Base-by-base conservation (phyloP, 441 rosid species). In the Kokia cookei region DNA sequence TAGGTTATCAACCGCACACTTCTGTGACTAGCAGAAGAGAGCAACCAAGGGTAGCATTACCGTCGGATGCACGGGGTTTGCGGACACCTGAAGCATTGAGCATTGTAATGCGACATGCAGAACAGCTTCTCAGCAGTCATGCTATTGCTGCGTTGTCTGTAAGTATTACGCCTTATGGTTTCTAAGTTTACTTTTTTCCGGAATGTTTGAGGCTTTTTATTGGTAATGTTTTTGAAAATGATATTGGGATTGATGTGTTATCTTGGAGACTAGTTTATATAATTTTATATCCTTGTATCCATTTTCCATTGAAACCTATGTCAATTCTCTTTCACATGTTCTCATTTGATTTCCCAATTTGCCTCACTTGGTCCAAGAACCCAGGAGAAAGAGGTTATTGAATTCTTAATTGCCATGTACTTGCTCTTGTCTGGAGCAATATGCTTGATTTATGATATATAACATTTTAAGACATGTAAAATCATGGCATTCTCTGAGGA, bases 51-150 rank as follows among this genome's bases (percentile, higher is more conserved):
- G 77, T 74, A 47, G 93, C 85, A 59, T 80, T 88, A 77, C 92
- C 95, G 64, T 76, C 86, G 29, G 84, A 77, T 78, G 83, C 78
- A 53, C 86, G 64, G 65, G 92, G 94, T 65, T 63, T 84, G 77
- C 89, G 92, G 42, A 85, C 95, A 2, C 87, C 86, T 71, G 97
- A 89, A 86, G 91, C 91, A 55, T 85, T 96, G 77, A 74, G 81
- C 72, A 77, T 81, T 75, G 87, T 94, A 75, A 63, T 96, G 79
- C 89, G 85, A 72, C 94, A 80, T 74, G 91, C 89, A 43, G 91
- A 91, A 78, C 82, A 69, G 70, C 90, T 96, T 82, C 87, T 96
- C 10, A 78, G 89, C 64, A 88, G 82, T 73, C 88, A 78, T 54
- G 78, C 85, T 24, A 75, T 82, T 24, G 76, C 86, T 53, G 81